These are phyloP conservation scores for Globisporangium lucens DNA, from an alignment of 352 stramenopile species.

Conservation along the genomic window DNA sequence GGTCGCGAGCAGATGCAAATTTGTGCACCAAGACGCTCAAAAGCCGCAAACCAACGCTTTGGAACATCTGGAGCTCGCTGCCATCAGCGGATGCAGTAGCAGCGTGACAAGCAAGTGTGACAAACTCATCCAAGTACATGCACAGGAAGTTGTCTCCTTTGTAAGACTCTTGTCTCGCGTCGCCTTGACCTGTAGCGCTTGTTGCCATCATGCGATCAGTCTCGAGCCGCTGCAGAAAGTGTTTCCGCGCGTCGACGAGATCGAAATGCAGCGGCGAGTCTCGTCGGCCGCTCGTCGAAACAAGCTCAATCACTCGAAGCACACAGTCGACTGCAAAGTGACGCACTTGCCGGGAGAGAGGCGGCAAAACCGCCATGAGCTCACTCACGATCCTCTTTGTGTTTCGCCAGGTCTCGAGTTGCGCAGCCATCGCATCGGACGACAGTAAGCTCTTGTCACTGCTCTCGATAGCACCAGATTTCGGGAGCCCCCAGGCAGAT, in stretches of 20 bases:
- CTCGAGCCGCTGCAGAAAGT: conserved; percentile 40
- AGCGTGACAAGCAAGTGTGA: conserved; percentile 79
- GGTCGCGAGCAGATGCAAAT: conserved; percentile 58
- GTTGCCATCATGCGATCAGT: neutral
- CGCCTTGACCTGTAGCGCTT: neutral
- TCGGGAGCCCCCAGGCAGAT: conserved; percentile 5
- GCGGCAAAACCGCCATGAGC: conserved; percentile 55
- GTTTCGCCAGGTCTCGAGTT: conserved; percentile 66
- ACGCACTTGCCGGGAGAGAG: conserved; percentile 70
- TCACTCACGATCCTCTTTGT: conserved; percentile 70
- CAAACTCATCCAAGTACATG: conserved; percentile 88
- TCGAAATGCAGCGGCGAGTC: conserved; percentile 68
- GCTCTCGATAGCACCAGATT: conserved; percentile 4
- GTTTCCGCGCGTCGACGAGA: conserved; percentile 41
- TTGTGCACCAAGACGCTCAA: conserved; percentile 61
- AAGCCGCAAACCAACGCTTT: conserved; percentile 63
- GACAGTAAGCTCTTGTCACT: conserved; percentile 24
- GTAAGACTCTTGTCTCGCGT: neutral
- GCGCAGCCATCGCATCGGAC: conserved; percentile 39
- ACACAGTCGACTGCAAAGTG: conserved; percentile 80
- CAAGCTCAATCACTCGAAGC: conserved; percentile 65
- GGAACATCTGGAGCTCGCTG: conserved; percentile 76
- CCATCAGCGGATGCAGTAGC: conserved; percentile 65
- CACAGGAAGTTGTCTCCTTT: conserved; percentile 62
- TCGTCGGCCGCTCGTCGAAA: conserved; percentile 22